phyloP scores from a whole-genome alignment of 1,284 basidiomycete species.

The Ceratobasidium sp. region DNA sequence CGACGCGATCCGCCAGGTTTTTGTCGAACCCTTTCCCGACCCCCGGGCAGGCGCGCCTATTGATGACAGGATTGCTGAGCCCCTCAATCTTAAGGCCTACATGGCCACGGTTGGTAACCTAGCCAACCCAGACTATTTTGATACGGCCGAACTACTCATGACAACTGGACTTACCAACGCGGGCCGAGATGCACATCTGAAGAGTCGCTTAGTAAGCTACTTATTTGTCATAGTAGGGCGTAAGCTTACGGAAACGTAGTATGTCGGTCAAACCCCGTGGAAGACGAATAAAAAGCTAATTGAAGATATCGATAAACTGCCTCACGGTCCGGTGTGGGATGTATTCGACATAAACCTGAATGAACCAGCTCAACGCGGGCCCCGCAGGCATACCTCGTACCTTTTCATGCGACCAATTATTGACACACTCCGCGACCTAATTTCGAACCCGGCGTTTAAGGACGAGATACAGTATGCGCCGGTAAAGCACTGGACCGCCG shows the following conservation, averaged over 20 bases:
- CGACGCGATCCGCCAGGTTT: not conserved
- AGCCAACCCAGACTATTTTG: not conserved
- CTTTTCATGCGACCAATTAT: slow-evolving; percentile 57
- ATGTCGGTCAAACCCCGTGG: not conserved
- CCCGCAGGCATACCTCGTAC: slow-evolving; percentile 31
- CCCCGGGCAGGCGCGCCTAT: slow-evolving; percentile 1
- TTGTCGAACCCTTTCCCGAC: not conserved
- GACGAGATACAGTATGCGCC: slow-evolving; percentile 38
- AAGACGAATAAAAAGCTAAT: slow-evolving; percentile 50
- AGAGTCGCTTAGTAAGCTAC: slow-evolving; percentile 11
- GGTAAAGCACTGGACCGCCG: not conserved
- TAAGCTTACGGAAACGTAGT: not conserved
- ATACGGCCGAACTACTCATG: slow-evolving; percentile 1
- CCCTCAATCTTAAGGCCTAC: not conserved
- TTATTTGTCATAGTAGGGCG: not conserved
- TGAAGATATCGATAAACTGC: slow-evolving; percentile 51
- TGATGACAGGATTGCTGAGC: not conserved
- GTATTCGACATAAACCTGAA: not conserved
- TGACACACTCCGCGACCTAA: slow-evolving; percentile 55
- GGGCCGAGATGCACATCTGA: not conserved
- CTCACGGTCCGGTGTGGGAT: slow-evolving; percentile 52
- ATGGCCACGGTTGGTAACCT: not conserved
- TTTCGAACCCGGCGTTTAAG: slow-evolving; percentile 39
- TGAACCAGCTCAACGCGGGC: slow-evolving; percentile 45
- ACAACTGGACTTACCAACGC: slow-evolving; percentile 11